Evolutionary conservation across 257 asterid genomes (phyloP).

Genomic region (Lycium barbarum): DNA sequence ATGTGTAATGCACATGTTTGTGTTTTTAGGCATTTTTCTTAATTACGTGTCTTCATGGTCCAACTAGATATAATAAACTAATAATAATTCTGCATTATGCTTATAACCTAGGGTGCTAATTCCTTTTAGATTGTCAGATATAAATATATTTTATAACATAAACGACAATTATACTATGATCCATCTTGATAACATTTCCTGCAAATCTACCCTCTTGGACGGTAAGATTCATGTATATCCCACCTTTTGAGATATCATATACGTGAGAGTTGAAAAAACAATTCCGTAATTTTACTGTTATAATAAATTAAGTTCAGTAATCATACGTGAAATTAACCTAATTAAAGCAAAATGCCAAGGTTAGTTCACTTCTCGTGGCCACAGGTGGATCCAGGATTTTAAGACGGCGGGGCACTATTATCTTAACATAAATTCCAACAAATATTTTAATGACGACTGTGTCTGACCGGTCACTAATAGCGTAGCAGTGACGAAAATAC

Average conservation of each 20-base stretch:
- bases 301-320: background rate
- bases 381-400: no score
- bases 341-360: background rate
- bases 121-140: background rate
- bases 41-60: background rate
- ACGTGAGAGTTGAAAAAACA: no score
- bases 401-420: no score
- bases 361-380: background rate
- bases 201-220: background rate
- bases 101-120: background rate
- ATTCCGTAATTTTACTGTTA: background rate
- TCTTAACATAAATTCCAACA: no score
- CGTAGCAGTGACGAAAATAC: no score
- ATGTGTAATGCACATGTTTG: slow-evolving; percentile 45
- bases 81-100: background rate
- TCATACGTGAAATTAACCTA: background rate
- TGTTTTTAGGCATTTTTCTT: slow-evolving; percentile 29
- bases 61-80: slow-evolving; percentile 5
- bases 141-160: background rate
- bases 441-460: no score
- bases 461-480: no score
- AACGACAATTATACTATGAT: background rate
- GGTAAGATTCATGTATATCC: background rate
- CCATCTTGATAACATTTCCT: background rate
- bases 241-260: background rate